Conservation (phyloP, 2,329 filamentous ascomycete genomes). For the Exophiala sp. region DNA sequence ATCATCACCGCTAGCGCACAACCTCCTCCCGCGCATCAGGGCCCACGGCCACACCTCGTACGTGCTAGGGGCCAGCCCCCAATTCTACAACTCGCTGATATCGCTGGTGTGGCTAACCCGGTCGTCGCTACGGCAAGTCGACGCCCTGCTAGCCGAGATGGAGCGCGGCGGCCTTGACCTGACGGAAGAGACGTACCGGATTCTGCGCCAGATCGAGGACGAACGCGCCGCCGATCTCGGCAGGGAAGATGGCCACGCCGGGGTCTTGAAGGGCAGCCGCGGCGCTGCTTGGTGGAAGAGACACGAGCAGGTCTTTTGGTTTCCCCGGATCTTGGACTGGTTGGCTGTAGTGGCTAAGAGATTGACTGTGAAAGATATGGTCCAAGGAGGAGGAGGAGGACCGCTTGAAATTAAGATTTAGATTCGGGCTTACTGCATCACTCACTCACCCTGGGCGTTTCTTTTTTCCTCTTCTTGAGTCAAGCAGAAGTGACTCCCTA, state of each 20-base stretch:
- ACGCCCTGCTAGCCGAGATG: slow-evolving; percentile 41
- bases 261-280: background rate
- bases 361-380: background rate
- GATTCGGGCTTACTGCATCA: too few species aligned
- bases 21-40: slow-evolving; percentile 39
- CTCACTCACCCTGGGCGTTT: too few species aligned
- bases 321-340: slow-evolving; percentile 20
- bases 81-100: slow-evolving; percentile 43
- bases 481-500: too few species aligned
- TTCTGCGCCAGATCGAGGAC: slow-evolving; percentile 17
- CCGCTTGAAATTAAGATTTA: too few species aligned
- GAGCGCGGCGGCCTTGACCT: slow-evolving; percentile 38
- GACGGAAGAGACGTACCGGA: slow-evolving; percentile 32
- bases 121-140: slow-evolving; percentile 38
- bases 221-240: slow-evolving; percentile 15
- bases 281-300: slow-evolving; percentile 20
- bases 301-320: slow-evolving; percentile 23
- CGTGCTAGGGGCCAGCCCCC: slow-evolving; percentile 39
- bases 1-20: slow-evolving; percentile 36
- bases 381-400: background rate
- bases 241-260: background rate
- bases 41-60: slow-evolving; percentile 39
- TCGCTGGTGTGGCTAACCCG: slow-evolving; percentile 40
- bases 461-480: too few species aligned
- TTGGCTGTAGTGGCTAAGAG: slow-evolving; percentile 8